Base-by-base conservation (phyloP, 345 rosid genomes). In the Theobroma cacao region DNA sequence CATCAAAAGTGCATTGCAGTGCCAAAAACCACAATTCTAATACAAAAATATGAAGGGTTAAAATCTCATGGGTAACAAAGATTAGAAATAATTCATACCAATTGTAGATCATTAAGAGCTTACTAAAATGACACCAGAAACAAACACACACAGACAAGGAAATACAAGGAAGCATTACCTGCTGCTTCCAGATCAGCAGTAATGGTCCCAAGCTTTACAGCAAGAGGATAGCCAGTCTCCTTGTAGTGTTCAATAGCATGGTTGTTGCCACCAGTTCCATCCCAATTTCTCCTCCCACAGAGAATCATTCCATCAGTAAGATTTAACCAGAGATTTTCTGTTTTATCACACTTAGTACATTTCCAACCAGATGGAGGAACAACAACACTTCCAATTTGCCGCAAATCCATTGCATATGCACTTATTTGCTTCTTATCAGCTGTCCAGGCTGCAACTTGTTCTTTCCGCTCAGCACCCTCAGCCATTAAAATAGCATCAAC, bases 261-360 rank as follows among this genome's bases (percentile, higher is more conserved):
- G 82, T 97, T 87, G 83, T 97, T 97, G 64, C 98, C 99, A 64
- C 98, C 99, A 85, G 88, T 93, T 80, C 98, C 99, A 86, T 93
- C 98, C 98, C 98, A 97, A 82, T 93, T 94, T 79, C 78, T 94
- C 83, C 99, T 86, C 61, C 99, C 98, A 77, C 98, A 97, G n/a
- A 94, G 95, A 78, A 93, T 94, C 93, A 87, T 86, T 76, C 99
- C 99, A 86, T 97, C 99, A 5, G 98, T 90, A 81, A 94, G 92
- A 90, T 97, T 97, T 78, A 97, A 83, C 98, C 99, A 97, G 28
- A 97, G 91, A 84, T 97, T 97, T 30, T 97, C 95, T 70, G 74
- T 91, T 85, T 97, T 91, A 65, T 97, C 98, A 78, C 99, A 97
- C 87, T 91, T 97, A 0, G 82, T 71, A 85, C 98, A 97, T 82